phyloP scores from a whole-genome alignment of 129 eudicot species.

The Arctium lappa region DNA sequence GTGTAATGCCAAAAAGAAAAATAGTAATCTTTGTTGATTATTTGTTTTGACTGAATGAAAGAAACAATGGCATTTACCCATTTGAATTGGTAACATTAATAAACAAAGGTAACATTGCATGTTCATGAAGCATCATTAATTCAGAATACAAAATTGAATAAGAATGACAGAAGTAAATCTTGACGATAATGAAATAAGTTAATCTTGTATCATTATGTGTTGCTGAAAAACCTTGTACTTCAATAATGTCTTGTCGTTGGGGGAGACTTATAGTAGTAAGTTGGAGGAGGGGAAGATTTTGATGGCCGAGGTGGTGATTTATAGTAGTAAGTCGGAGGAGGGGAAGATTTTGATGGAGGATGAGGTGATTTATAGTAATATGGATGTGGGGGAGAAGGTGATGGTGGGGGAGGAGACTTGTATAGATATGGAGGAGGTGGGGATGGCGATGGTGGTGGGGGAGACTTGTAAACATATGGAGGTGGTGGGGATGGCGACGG shows the following conservation, averaged over 20 bases:
- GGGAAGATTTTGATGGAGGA: background rate
- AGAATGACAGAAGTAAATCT: background rate
- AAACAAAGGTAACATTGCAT: background rate
- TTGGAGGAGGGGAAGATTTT: too few species aligned
- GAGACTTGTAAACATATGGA: background rate
- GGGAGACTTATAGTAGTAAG: slow-evolving; percentile 1
- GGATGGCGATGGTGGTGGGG: slow-evolving; percentile 12
- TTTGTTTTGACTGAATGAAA: background rate
- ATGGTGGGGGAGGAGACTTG: slow-evolving; percentile 7
- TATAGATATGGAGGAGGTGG: slow-evolving; percentile 1
- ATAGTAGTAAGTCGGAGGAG: background rate
- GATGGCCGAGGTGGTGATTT: too few species aligned
- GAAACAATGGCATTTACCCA: background rate
- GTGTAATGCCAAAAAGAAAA: background rate
- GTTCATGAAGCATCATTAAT: background rate
- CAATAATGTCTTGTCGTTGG: background rate
- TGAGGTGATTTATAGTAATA: background rate
- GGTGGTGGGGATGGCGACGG: slow-evolving; percentile 12
- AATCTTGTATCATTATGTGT: background rate
- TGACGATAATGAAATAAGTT: background rate
- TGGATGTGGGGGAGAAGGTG: slow-evolving; percentile 10
- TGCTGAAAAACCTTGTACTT: background rate
- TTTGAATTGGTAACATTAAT: background rate
- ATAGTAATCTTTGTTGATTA: background rate
- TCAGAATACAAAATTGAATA: background rate